Conservation (phyloP, 768 basidiomycete genomes). For the Gelatoporia subvermispora region DNA sequence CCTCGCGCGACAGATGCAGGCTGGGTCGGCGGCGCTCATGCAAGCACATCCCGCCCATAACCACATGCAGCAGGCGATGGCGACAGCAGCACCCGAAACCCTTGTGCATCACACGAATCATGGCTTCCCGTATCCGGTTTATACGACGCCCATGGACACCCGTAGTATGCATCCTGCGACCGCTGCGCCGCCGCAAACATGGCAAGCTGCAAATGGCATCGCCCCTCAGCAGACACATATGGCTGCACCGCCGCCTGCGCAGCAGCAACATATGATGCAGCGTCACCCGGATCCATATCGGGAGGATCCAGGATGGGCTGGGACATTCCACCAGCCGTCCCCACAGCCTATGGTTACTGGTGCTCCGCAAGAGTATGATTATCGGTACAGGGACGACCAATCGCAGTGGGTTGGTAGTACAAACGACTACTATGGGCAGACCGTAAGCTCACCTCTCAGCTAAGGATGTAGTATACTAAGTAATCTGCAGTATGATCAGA, state of each 20-base stretch:
- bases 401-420: constrained; percentile 33
- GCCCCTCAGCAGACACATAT: constrained; percentile 63
- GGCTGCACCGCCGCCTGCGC: constrained; percentile 12
- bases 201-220: constrained; percentile 59
- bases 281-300: constrained; percentile 41
- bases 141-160: constrained; percentile 14
- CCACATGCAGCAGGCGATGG: constrained; percentile 6
- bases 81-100: constrained; percentile 17
- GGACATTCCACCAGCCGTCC: constrained; percentile 38
- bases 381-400: constrained; percentile 61
- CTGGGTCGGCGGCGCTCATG: constrained; percentile 9
- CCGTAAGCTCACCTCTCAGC: constrained; percentile 5
- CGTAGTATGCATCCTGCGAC: constrained; percentile 42
- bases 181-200: constrained; percentile 52
- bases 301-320: constrained; percentile 50
- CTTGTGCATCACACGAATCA: constrained; percentile 19
- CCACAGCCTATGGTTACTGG: constrained; percentile 38
- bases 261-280: constrained; percentile 37
- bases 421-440: constrained; percentile 12
- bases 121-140: constrained; percentile 18
- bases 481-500: constrained; percentile 44
- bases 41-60: constrained; percentile 12
- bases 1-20: constrained; percentile 14
- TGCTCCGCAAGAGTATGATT: constrained; percentile 44
- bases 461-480: not conserved